Evolutionary conservation across 2,329 filamentous ascomycete genomes (phyloP).

Genomic region (Aureobasidium sp.): DNA sequence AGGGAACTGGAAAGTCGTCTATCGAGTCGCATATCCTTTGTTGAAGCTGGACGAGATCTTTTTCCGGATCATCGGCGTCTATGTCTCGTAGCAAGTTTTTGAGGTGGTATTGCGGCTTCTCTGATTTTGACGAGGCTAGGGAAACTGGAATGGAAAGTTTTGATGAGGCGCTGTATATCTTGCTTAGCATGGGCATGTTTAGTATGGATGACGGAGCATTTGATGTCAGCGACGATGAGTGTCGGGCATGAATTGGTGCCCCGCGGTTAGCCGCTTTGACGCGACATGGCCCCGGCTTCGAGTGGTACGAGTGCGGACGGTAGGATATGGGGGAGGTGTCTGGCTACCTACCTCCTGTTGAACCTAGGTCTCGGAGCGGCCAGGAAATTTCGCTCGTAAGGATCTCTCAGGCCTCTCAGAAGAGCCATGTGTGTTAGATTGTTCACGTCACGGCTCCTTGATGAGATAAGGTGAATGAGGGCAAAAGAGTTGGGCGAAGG

Average conservation of each 20-base stretch:
- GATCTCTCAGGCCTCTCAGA: conserved; percentile 2
- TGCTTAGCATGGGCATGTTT: conserved; percentile 6
- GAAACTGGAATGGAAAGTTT: neutral
- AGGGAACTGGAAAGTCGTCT: neutral
- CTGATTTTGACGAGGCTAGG: neutral
- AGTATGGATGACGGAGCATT: neutral
- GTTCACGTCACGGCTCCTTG: neutral
- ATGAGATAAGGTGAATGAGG: neutral
- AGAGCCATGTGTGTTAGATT: neutral
- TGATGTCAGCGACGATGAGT: neutral
- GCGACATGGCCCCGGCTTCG: neutral
- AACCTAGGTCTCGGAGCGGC: conserved; percentile 3
- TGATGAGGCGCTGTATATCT: conserved; percentile 10
- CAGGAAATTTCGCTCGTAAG: conserved; percentile 3
- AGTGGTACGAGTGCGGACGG: neutral
- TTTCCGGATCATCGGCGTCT: neutral
- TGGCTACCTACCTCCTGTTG: neutral
- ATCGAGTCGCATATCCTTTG: conserved; percentile 4
- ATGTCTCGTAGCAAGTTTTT: neutral
- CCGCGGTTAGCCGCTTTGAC: conserved; percentile 1
- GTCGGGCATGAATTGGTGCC: neutral
- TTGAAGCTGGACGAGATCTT: conserved; percentile 1
- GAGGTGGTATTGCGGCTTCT: conserved; percentile 5
- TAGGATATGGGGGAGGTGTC: neutral
- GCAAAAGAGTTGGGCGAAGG: too few relatives aligned